These are phyloP conservation scores for Talaromyces sp. DNA, from an alignment of 2,329 filamentous ascomycete genomes.

Conservation along the genomic window DNA sequence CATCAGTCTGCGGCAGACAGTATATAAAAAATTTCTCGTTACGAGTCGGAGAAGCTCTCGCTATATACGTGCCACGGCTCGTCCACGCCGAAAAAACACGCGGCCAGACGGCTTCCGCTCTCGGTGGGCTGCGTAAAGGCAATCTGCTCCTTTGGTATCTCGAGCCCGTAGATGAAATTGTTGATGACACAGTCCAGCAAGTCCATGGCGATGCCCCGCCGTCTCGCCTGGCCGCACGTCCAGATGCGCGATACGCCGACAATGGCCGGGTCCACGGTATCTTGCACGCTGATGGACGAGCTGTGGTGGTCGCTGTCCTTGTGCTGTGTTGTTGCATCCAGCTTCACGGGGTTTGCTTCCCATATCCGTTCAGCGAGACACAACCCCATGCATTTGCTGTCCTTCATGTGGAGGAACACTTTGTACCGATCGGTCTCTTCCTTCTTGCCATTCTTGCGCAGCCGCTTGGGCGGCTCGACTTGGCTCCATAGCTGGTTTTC, in stretches of 20 bases:
- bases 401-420: conserved; percentile 56
- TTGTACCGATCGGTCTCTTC: conserved; percentile 49
- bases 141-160: conserved; percentile 49
- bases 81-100: conserved; percentile 51
- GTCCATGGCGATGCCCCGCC: conserved; percentile 52
- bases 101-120: conserved; percentile 52
- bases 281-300: conserved; percentile 42
- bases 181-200: conserved; percentile 52
- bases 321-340: conserved; percentile 12
- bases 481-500: conserved; percentile 54
- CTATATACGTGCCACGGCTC: conserved; percentile 57
- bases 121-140: conserved; percentile 64
- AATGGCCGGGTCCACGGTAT: conserved; percentile 41
- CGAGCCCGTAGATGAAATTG: conserved; percentile 52
- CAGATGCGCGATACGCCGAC: conserved; percentile 61
- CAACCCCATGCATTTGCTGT: conserved; percentile 56
- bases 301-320: conserved; percentile 19
- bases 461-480: conserved; percentile 33
- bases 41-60: conserved; percentile 24
- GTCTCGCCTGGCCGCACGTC: conserved; percentile 52
- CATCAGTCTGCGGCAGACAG: background rate
- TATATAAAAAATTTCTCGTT: background rate
- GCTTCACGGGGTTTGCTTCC: conserved; percentile 48
- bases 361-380: conserved; percentile 57
- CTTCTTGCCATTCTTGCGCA: conserved; percentile 24